Percentiles rank a stretch among this genome's conserved stretches.
Evolutionary conservation across 352 stramenopile species (phyloP).

Genomic region (Globisporangium heterothallicum): DNA sequence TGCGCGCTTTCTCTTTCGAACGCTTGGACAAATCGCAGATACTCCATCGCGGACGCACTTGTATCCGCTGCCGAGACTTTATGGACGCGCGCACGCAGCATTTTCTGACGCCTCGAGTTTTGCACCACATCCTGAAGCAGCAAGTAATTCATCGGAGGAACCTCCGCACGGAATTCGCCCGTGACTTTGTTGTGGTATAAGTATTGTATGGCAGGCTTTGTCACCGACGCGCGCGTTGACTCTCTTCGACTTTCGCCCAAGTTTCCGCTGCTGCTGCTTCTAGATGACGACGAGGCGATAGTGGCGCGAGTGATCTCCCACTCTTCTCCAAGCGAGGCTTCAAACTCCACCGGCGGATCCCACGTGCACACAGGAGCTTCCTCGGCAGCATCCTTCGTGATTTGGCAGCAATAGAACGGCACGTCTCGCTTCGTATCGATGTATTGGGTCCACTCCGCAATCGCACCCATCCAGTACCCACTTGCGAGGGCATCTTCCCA

Average conservation of each 20-base stretch:
- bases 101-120: conserved; percentile 57
- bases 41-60: conserved; percentile 56
- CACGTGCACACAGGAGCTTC: conserved; percentile 32
- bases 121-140: conserved; percentile 72
- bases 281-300: neutral
- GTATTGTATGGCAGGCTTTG: conserved; percentile 26
- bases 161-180: conserved; percentile 31
- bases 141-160: conserved; percentile 50
- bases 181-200: conserved; percentile 64
- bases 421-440: conserved; percentile 45
- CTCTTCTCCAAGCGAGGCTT: conserved; percentile 45
- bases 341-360: conserved; percentile 65
- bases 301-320: conserved; percentile 52
- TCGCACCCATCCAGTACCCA: conserved; percentile 44
- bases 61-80: conserved; percentile 35
- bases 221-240: neutral
- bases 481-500: conserved; percentile 36
- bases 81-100: conserved; percentile 46
- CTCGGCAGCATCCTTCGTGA: neutral
- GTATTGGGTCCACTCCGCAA: conserved; percentile 78
- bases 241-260: neutral
- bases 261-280: conserved; percentile 1
- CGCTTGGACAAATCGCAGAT: conserved; percentile 60
- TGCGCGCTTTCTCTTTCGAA: conserved; percentile 64
- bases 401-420: conserved; percentile 39